Percentiles rank a stretch among this genome's conserved stretches.
These are phyloP conservation scores for Chlorella ohadii DNA, from an alignment of 139 green algal species.

Conservation along the genomic window DNA sequence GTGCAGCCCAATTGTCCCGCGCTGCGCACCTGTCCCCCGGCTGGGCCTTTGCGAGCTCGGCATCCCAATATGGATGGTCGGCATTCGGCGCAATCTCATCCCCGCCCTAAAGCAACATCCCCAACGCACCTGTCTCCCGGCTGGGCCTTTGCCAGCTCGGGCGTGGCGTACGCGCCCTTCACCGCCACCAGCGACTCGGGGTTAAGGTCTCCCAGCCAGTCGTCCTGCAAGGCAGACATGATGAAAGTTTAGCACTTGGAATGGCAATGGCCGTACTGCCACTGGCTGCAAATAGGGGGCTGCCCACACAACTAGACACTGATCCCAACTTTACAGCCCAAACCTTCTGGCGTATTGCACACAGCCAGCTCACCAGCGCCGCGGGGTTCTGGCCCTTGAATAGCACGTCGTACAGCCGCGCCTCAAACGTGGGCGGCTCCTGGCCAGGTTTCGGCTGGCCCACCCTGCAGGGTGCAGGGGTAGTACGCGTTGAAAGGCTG, in stretches of 20 bases:
- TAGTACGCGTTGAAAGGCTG: too few species aligned
- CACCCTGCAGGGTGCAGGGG: conserved; percentile 56
- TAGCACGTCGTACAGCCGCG: conserved; percentile 89
- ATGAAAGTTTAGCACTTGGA: too few species aligned
- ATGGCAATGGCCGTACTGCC: too few species aligned
- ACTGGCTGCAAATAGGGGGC: too few species aligned
- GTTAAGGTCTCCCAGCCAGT: conserved; percentile 93
- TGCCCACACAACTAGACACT: too few species aligned
- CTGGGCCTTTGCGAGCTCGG: conserved; percentile 44
- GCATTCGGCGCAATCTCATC: too few species aligned
- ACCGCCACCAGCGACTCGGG: conserved; percentile 65
- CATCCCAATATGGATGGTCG: too few species aligned
- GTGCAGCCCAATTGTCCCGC: too few species aligned
- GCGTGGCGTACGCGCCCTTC: conserved; percentile 52
- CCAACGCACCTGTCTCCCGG: conserved; percentile 44
- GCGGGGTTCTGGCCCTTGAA: conserved; percentile 69
- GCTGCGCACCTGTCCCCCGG: conserved; percentile 51
- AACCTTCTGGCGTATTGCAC: background rate
- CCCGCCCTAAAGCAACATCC: too few species aligned
- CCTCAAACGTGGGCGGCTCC: conserved; percentile 72
- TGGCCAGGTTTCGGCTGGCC: conserved; percentile 74
- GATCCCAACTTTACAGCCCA: background rate
- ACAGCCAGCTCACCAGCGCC: background rate
- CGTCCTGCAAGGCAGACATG: conserved; percentile 48
- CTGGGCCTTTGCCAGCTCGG: conserved; percentile 43